A percentile compares a stretch with the other conserved stretches of the same genome.
phyloP scores from a whole-genome alignment of 179 eudicot species.

The Beta macrorhiza region DNA sequence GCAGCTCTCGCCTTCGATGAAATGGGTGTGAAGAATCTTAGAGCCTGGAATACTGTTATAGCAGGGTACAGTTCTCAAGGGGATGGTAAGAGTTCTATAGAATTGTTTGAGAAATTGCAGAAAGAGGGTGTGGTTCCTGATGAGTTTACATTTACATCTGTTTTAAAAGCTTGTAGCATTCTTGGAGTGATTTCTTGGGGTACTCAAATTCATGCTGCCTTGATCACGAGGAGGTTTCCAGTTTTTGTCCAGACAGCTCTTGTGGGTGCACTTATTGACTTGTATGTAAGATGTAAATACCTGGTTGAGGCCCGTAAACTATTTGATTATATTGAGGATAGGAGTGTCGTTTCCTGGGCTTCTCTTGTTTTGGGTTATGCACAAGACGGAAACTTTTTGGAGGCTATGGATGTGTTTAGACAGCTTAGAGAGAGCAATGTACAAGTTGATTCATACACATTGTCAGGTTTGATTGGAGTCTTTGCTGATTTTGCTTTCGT shows the following conservation, averaged over 20 bases:
- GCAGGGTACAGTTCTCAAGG: conserved; percentile 38
- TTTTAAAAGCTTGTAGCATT: conserved; percentile 43
- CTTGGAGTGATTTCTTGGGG: conserved; percentile 30
- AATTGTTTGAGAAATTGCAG: conserved; percentile 32
- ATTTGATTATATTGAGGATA: conserved; percentile 44
- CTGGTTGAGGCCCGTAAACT: conserved; percentile 33
- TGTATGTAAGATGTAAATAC: conserved; percentile 47
- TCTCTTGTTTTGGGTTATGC: conserved; percentile 49
- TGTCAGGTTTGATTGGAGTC: conserved; percentile 47
- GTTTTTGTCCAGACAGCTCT: conserved; percentile 33
- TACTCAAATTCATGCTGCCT: conserved; percentile 41
- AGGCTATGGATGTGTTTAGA: conserved; percentile 41
- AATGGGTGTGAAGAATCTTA: conserved; percentile 30
- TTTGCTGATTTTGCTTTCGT: conserved; percentile 52
- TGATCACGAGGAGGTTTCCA: conserved; percentile 47
- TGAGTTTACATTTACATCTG: conserved; percentile 41
- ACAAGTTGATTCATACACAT: conserved; percentile 39
- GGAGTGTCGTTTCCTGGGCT: conserved; percentile 40
- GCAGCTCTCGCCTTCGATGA: conserved; percentile 51
- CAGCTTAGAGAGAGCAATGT: conserved; percentile 36
- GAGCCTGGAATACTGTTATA: conserved; percentile 49
- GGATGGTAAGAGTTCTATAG: conserved; percentile 24
- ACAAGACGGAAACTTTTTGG: conserved; percentile 33
- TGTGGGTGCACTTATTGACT: conserved; percentile 43
- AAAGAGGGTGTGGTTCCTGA: conserved; percentile 38